phyloP scores from a whole-genome alignment of 305 asterid genomes.

The Euphrasia arctica region DNA sequence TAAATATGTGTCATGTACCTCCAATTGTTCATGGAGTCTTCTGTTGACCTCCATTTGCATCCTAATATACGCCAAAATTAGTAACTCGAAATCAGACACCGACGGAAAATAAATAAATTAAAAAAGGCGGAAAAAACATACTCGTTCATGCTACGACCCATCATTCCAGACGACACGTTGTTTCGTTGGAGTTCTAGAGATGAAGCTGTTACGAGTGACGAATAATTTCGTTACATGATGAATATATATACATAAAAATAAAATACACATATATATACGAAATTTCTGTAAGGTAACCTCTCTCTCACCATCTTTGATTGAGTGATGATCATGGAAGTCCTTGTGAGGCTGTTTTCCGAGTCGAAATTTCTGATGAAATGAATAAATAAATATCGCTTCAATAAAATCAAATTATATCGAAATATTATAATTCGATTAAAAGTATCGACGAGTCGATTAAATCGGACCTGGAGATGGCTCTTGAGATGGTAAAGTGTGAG shows the following conservation, averaged over 20 bases:
- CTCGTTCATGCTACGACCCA: constrained; percentile 94
- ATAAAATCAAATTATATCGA: neutral
- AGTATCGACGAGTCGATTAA: neutral
- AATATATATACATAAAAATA: neutral
- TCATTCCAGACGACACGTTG: constrained; percentile 70
- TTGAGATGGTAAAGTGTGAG: constrained; percentile 98
- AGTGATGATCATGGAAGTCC: constrained; percentile 86
- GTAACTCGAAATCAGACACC: too few species aligned
- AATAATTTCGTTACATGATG: neutral
- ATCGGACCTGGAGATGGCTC: constrained; percentile 94
- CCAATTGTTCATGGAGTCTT: constrained; percentile 86
- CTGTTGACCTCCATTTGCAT: constrained; percentile 98
- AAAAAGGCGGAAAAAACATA: constrained; percentile 27
- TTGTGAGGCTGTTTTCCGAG: constrained; percentile 98
- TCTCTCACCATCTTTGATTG: constrained; percentile 75
- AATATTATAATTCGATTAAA: neutral
- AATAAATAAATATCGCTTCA: neutral
- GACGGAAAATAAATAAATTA: neutral
- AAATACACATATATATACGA: neutral
- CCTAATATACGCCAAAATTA: constrained; percentile 38
- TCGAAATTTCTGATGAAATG: constrained; percentile 74
- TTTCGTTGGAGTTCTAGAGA: constrained; percentile 84
- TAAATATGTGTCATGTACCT: constrained; percentile 20
- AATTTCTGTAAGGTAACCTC: constrained; percentile 30
- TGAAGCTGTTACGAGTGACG: constrained; percentile 47